Evolutionary conservation across 225 moss, liverwort and hornwort genomes (phyloP).

Genomic region (Marchantia polymorpha): DNA sequence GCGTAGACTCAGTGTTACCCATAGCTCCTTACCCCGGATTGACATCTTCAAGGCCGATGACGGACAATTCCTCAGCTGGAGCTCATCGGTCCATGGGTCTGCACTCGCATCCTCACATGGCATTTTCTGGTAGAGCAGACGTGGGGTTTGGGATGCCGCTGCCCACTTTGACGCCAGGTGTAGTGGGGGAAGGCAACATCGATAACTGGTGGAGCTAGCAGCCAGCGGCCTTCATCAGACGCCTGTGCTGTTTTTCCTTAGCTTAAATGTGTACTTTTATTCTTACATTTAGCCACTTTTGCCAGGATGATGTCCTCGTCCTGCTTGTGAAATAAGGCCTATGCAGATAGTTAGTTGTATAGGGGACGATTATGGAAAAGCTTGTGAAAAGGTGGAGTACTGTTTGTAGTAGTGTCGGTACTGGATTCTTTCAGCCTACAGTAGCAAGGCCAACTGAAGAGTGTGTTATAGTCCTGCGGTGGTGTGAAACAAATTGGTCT

Average conservation of each 20-base stretch:
- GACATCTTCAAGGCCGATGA: constrained; percentile 18
- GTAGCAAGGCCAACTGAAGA: constrained; percentile 28
- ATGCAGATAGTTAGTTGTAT: constrained; percentile 11
- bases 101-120: constrained; percentile 33
- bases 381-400: constrained; percentile 26
- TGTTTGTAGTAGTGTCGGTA: constrained; percentile 27
- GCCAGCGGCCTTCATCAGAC: not conserved
- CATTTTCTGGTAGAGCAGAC: constrained; percentile 17
- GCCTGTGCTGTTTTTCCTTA: not conserved
- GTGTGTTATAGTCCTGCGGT: constrained; percentile 43
- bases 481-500: constrained; percentile 26
- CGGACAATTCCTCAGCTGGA: constrained; percentile 15
- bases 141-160: constrained; percentile 31
- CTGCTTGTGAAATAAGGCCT: constrained; percentile 28
- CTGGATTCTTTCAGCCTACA: constrained; percentile 36
- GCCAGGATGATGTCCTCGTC: constrained; percentile 23
- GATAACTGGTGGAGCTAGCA: constrained; percentile 38
- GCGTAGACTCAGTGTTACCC: constrained; percentile 20
- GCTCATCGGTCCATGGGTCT: constrained; percentile 23
- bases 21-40: constrained; percentile 25
- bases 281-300: constrained; percentile 16
- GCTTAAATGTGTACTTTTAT: constrained; percentile 6
- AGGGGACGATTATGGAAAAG: constrained; percentile 28
- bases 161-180: constrained; percentile 39
- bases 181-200: constrained; percentile 22